Evolutionary conservation across 2,329 filamentous ascomycete species (phyloP).

Genomic region (Xylaria polymorpha): DNA sequence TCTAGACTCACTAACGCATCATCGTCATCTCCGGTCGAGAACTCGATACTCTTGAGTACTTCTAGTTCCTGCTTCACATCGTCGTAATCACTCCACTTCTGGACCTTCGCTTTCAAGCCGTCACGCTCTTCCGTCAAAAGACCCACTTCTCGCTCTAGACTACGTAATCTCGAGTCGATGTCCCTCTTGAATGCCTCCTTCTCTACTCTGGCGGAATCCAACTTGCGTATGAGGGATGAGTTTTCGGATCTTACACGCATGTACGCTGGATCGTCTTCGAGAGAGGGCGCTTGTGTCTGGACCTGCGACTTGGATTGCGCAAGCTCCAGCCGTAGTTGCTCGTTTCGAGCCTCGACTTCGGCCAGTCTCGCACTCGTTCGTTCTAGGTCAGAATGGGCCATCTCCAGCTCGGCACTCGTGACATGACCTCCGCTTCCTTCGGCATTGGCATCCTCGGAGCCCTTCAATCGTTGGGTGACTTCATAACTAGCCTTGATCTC

Average conservation of each 20-base stretch:
- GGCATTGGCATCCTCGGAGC: conserved; percentile 71
- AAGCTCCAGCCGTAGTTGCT: conserved; percentile 89
- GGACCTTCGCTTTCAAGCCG: conserved; percentile 79
- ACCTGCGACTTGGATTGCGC: conserved; percentile 86
- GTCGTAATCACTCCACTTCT: conserved; percentile 93
- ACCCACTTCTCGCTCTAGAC: conserved; percentile 81
- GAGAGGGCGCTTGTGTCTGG: conserved; percentile 68
- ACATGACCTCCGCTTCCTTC: conserved; percentile 71
- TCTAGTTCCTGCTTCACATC: conserved; percentile 96
- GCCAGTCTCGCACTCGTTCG: conserved; percentile 87
- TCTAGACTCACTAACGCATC: conserved; percentile 61
- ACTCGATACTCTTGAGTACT: conserved; percentile 97
- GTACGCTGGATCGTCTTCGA: conserved; percentile 91
- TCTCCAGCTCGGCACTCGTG: conserved; percentile 90
- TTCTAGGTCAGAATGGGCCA: conserved; percentile 91
- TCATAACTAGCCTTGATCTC: conserved; percentile 98
- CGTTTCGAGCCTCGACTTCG: conserved; percentile 92
- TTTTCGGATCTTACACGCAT: conserved; percentile 93
- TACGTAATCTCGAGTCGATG: conserved; percentile 78
- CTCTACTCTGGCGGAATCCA: conserved; percentile 86
- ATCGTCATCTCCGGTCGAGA: conserved; percentile 89
- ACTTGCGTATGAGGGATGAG: conserved; percentile 86
- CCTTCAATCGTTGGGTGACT: conserved; percentile 88
- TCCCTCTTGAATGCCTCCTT: conserved; percentile 83
- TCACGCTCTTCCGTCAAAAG: conserved; percentile 85